Evolutionary conservation across 768 basidiomycete genomes (phyloP), one percentile per base, ranked within the genome.

Genomic region (Serendipita vermifera): DNA sequence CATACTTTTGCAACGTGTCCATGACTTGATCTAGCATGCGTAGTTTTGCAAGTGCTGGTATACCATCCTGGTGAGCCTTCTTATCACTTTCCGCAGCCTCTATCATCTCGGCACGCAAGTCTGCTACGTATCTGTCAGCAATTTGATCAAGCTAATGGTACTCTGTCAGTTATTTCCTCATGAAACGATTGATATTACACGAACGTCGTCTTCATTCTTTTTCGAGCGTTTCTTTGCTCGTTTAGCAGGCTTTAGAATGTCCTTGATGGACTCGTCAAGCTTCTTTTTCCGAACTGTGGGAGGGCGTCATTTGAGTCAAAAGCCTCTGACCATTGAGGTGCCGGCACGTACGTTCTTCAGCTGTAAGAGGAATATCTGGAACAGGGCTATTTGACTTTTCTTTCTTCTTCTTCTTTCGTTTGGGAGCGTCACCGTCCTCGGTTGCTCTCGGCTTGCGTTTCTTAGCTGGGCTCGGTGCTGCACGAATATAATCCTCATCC

Each of bases 1-100:
- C 84, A 55, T 64, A 94, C 94, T 93, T 97, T 70, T 91, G 85
- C 57, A 99, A 75, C 3, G 88, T 83, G 11, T 87, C 85, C 80
- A 96, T 85, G 24, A 94, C 94, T 61, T 88, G 82, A n/a, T 83
- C 80, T 27, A 99, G 74, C 64, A 92, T 73, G 55, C 75, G 79
- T 31, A 97, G 77, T 70, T 99, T 99, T 38, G 80, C 74, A 9
- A 81, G 79, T 9, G 92, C 96, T 0, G 93, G 92, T 9, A 80
- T 64, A 62, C 86, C 87, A 32, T 84, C 81, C 51, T 76, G 70
- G 67, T 94, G 94, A 4, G 87, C 77, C 53, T 81, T 77, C 33
- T 82, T 77, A 64, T 99, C 94, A 57, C 84, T 82, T 5, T 86
- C 83, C 2, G 87, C 91, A 2, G 93, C 94, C 9, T 72, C 71